A percentile compares a stretch with the other conserved stretches of the same genome.
These are phyloP conservation scores for Tetrapyrgos nigripes DNA, from an alignment of 1,284 basidiomycete genomes.

Conservation along the genomic window DNA sequence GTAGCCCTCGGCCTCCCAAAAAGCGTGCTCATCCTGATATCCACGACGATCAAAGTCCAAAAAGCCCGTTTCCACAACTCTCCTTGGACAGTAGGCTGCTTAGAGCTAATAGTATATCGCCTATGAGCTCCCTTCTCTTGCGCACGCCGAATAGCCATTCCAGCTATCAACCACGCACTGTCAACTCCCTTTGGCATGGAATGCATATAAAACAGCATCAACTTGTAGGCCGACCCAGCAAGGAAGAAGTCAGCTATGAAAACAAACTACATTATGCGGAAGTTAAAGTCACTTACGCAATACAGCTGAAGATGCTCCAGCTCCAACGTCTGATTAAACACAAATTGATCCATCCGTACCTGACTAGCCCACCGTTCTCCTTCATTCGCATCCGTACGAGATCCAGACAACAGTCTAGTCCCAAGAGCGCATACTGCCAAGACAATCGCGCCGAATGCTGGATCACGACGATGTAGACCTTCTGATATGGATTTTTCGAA, in stretches of 20 bases:
- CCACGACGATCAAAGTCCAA: constrained; percentile 5
- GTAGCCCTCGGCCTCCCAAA: constrained; percentile 8
- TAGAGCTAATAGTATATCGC: not conserved
- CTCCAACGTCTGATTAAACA: not conserved
- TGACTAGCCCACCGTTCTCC: not conserved
- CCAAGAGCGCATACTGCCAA: constrained; percentile 12
- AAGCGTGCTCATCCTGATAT: not conserved
- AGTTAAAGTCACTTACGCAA: not conserved
- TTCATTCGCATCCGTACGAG: not conserved
- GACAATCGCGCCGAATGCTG: constrained; percentile 8
- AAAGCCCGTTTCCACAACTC: constrained; percentile 14
- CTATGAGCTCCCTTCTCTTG: constrained; percentile 14
- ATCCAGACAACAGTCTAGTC: not conserved
- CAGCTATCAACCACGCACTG: not conserved
- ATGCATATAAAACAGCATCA: constrained; percentile 12
- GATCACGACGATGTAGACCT: constrained; percentile 4
- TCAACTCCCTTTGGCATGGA: constrained; percentile 17
- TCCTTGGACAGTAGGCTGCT: constrained; percentile 1
- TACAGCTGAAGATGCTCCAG: not conserved
- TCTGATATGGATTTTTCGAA: constrained; percentile 1
- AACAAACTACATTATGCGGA: not conserved
- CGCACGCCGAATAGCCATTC: constrained; percentile 7
- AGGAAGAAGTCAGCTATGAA: not conserved
- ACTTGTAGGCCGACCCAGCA: not conserved
- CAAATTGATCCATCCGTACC: not conserved